Evolutionary conservation across 768 basidiomycete genomes (phyloP), one percentile per base, ranked within the genome.

Genomic region (Coprinopsis strossmayeri): DNA sequence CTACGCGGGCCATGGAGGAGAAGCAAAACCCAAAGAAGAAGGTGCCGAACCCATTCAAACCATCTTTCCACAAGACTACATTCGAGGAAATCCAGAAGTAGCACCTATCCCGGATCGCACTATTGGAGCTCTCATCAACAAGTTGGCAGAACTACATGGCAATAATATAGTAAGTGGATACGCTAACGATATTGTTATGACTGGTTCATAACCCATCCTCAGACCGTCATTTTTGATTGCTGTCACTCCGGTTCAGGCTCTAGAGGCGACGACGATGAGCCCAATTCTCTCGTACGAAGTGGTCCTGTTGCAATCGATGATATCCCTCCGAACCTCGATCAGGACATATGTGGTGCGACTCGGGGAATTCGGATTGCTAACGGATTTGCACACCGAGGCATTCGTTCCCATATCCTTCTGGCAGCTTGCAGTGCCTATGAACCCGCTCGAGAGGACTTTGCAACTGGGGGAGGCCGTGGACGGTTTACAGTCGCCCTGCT

Each of bases 171-270:
- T 70, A 32, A 27, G 71, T 43, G 15, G 13, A 18, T 15, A n/a
- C n/a, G 18, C 30, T 39, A 5, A 23, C 24, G 5, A 37, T 21
- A 30, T 51, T 48, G 9, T 40, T 24, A 18, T 1, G 17, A 12
- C 11, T 32, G 15, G 15, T 32, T 7, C 9, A 38, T 11, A 5
- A 38, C 9, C 35, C 9, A 38, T 38, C 35, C 34, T 15, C 46
- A 76, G 74, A 72, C 68, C 7, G 57, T 76, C 10, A 69, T 76
- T 35, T 58, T 76, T 2, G 74, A 74, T 45, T 74, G 74, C 44
- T 76, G 74, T 54, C 61, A 67, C 53, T 70, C 74, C 3, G 69
- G 60, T 0, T 68, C 69, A 1, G 61, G 66, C 4, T 64, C 59
- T 9, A 63, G 72, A 12, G 26, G 42, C 25, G 18, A 7, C 2